Percentiles rank a stretch among this genome's conserved stretches.
phyloP scores from a whole-genome alignment of 805 yeast genomes.

The Nakazawaea wyomingensis region DNA sequence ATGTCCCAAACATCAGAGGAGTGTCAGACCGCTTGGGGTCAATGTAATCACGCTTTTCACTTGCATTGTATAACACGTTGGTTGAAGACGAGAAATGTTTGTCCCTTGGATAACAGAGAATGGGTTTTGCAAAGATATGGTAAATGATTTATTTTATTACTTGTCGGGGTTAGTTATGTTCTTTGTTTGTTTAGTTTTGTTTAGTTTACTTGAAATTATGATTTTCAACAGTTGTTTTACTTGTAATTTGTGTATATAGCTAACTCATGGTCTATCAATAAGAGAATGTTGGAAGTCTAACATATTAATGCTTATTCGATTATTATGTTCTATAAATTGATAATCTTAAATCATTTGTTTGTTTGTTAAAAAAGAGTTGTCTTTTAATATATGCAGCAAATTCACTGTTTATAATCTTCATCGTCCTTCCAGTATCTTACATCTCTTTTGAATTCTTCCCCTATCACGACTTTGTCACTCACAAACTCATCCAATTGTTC shows the following conservation, averaged over 20 bases:
- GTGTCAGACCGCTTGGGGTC: slow-evolving; percentile 96
- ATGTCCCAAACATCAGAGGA: slow-evolving; percentile 58
- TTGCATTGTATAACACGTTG: slow-evolving; percentile 94
- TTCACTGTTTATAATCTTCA: background rate
- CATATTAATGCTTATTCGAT: too few species aligned
- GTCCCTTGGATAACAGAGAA: slow-evolving; percentile 92
- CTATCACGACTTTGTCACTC: slow-evolving; percentile 51
- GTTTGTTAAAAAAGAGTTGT: too few species aligned
- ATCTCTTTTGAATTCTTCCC: slow-evolving; percentile 24
- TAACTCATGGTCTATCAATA: background rate
- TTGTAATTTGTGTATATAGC: too few species aligned
- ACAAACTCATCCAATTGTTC: slow-evolving; percentile 39
- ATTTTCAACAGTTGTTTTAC: too few species aligned
- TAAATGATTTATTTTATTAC: slow-evolving; percentile 4
- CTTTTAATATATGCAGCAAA: too few species aligned
- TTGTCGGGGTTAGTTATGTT: background rate
- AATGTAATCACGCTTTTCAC: slow-evolving; percentile 97
- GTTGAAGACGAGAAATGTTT: slow-evolving; percentile 91
- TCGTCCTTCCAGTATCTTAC: slow-evolving; percentile 12
- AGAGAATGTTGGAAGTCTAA: too few species aligned
- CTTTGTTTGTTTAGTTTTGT: too few species aligned
- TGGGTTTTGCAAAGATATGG: slow-evolving; percentile 47
- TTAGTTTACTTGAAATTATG: background rate
- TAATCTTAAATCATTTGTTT: too few species aligned
- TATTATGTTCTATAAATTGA: background rate